Evolutionary conservation across 805 yeast species (phyloP).

Genomic region (Candida awuae): DNA sequence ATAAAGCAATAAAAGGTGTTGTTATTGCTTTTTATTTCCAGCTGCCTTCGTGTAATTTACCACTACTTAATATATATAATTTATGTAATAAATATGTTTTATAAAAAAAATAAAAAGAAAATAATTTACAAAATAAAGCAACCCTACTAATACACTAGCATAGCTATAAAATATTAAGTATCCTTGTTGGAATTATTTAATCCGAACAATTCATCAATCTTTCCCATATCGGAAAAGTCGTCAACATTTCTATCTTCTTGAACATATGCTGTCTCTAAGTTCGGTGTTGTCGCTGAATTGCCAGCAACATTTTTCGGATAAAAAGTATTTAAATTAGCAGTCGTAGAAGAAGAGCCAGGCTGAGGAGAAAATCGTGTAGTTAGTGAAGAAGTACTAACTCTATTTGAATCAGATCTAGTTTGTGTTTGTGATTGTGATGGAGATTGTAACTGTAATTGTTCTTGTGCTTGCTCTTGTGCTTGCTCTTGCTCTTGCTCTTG

Average conservation of each 20-base stretch:
- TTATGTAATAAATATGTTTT: neutral
- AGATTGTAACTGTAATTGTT: constrained; percentile 2
- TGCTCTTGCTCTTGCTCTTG: neutral
- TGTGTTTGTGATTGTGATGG: constrained; percentile 23
- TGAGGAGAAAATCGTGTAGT: constrained; percentile 27
- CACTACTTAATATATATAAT: neutral
- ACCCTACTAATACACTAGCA: constrained; percentile 1
- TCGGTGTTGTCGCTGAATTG: neutral
- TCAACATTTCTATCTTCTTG: neutral
- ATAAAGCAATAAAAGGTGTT: neutral
- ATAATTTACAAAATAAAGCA: neutral
- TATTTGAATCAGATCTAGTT: constrained; percentile 14
- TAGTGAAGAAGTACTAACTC: constrained; percentile 15
- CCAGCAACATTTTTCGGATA: neutral
- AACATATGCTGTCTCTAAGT: neutral
- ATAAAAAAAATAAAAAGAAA: neutral
- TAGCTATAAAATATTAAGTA: neutral
- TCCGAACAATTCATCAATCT: constrained; percentile 11
- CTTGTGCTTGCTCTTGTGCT: neutral
- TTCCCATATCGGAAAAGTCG: constrained; percentile 8
- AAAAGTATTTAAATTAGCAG: neutral
- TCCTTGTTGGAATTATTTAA: neutral
- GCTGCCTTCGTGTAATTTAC: too few species aligned
- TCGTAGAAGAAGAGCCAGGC: constrained; percentile 12
- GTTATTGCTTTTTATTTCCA: neutral